Evolutionary conservation across 495 filamentous ascomycete species (phyloP).

Genomic region (Neurospora intermedia): DNA sequence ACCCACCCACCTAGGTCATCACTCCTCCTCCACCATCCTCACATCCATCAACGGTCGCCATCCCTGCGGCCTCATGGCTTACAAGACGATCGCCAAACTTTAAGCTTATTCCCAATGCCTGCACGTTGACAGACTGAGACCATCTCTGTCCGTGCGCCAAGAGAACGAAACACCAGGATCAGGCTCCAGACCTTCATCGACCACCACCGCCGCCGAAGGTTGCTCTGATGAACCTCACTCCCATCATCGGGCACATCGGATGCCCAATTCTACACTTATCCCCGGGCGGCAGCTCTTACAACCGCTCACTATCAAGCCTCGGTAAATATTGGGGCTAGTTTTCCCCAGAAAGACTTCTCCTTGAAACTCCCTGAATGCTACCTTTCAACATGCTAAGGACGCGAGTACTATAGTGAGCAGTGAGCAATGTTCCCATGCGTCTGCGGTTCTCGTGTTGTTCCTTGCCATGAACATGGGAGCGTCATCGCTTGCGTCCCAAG

Average conservation of each 20-base stretch:
- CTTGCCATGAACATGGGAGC: neutral
- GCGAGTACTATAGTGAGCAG: neutral
- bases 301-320: neutral
- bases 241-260: neutral
- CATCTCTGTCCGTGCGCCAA: neutral
- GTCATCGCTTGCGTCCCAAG: neutral
- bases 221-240: neutral
- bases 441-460: neutral
- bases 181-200: neutral
- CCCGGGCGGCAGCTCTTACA: neutral
- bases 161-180: neutral
- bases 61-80: neutral
- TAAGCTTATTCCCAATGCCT: neutral
- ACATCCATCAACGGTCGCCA: neutral
- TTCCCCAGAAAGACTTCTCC: neutral
- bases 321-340: neutral
- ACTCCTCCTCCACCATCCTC: neutral
- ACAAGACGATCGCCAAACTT: neutral
- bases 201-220: neutral
- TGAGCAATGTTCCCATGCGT: neutral
- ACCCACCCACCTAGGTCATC: too few relatives aligned
- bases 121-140: neutral
- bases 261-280: neutral
- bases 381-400: neutral
- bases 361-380: neutral